Conservation (phyloP, 345 rosid species). For the Diplotaxis tenuifolia region DNA sequence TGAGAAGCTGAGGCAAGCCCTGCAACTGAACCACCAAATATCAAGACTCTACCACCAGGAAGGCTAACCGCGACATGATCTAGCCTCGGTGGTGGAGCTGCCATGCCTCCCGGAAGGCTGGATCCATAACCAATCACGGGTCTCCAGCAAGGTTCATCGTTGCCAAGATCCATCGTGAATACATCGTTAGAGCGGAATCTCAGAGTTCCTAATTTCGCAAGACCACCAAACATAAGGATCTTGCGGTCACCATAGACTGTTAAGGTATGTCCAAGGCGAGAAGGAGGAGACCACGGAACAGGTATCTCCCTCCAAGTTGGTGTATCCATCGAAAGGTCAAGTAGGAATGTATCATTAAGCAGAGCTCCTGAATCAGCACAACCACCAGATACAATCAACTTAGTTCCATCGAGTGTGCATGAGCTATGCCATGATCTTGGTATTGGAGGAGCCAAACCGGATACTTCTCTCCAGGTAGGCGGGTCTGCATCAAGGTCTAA, state of each 20-base stretch:
- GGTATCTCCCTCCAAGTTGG: slow-evolving; percentile 92
- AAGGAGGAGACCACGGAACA: slow-evolving; percentile 92
- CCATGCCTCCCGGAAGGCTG: slow-evolving; percentile 73
- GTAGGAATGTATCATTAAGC: slow-evolving; percentile 82
- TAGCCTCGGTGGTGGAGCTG: slow-evolving; percentile 84
- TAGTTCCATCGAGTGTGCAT: slow-evolving; percentile 94
- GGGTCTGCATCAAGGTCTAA: slow-evolving; percentile 89
- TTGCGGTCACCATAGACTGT: slow-evolving; percentile 86
- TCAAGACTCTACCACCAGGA: slow-evolving; percentile 78
- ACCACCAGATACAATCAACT: slow-evolving; percentile 89
- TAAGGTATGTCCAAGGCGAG: slow-evolving; percentile 83
- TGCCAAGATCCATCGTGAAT: slow-evolving; percentile 85
- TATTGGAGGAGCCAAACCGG: slow-evolving; percentile 88
- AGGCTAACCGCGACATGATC: slow-evolving; percentile 90
- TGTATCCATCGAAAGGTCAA: slow-evolving; percentile 89
- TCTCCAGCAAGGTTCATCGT: slow-evolving; percentile 89
- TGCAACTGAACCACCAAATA: slow-evolving; percentile 90
- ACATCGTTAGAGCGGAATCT: slow-evolving; percentile 95
- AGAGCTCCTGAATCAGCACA: slow-evolving; percentile 95
- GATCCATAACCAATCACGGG: slow-evolving; percentile 65
- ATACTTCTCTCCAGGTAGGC: slow-evolving; percentile 88
- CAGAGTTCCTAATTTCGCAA: slow-evolving; percentile 80
- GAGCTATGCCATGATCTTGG: slow-evolving; percentile 99
- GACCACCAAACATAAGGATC: slow-evolving; percentile 90
- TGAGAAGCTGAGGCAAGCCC: slow-evolving; percentile 91